Evolutionary conservation across 2,329 filamentous ascomycete genomes (phyloP).

Genomic region (Ophiostoma sp.): DNA sequence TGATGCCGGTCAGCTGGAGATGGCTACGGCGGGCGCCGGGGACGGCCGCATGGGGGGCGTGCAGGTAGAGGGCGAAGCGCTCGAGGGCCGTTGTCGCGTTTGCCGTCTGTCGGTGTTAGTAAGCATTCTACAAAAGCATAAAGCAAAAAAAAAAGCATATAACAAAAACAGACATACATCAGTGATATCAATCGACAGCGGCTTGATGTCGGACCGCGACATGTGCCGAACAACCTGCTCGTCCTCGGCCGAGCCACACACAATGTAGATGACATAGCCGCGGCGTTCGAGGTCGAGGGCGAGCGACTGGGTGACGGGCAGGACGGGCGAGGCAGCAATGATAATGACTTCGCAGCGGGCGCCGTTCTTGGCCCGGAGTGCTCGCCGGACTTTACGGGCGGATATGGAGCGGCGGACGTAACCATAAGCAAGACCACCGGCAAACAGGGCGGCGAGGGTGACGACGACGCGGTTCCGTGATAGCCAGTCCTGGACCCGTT

Average conservation of each 20-base stretch:
- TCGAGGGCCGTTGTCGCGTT: constrained; percentile 64
- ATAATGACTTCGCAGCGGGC: constrained; percentile 82
- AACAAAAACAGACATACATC: constrained; percentile 51
- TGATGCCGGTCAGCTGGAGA: constrained; percentile 69
- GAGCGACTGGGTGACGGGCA: constrained; percentile 77
- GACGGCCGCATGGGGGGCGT: constrained; percentile 69
- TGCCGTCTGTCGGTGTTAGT: constrained; percentile 49
- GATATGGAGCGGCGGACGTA: constrained; percentile 49
- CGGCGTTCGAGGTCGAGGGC: constrained; percentile 81
- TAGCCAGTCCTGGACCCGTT: constrained; percentile 66
- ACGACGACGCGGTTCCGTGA: constrained; percentile 66
- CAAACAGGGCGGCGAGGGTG: constrained; percentile 63
- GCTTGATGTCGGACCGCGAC: constrained; percentile 72
- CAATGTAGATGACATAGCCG: constrained; percentile 89
- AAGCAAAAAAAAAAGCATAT: background rate
- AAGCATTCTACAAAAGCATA: constrained; percentile 14
- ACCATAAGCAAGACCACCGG: constrained; percentile 59
- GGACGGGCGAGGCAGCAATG: constrained; percentile 78
- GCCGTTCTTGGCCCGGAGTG: constrained; percentile 73
- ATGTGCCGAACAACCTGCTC: constrained; percentile 72
- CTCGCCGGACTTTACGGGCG: constrained; percentile 64
- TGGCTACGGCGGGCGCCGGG: constrained; percentile 70
- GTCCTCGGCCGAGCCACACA: constrained; percentile 79
- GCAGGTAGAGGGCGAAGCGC: constrained; percentile 65
- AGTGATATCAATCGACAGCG: constrained; percentile 76